These are phyloP conservation scores for Metschnikowia continentalis DNA, from an alignment of 805 yeast genomes.

Conservation along the genomic window DNA sequence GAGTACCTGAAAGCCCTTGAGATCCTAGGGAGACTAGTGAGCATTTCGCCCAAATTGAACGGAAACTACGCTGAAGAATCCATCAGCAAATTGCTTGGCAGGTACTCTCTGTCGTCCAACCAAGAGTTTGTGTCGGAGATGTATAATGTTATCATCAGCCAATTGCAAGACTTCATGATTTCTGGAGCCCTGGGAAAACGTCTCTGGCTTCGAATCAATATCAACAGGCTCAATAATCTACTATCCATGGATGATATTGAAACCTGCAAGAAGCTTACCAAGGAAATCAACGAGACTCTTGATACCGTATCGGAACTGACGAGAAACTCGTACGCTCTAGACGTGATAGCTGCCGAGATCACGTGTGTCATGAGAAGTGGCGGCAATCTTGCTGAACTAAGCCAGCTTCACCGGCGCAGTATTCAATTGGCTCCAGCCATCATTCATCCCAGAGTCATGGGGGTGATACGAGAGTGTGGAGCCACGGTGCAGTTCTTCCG, in stretches of 20 bases:
- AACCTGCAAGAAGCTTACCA: slow-evolving; percentile 32
- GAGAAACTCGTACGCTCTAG: slow-evolving; percentile 48
- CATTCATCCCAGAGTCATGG: slow-evolving; percentile 72
- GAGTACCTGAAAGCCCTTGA: slow-evolving; percentile 22
- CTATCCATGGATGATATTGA: slow-evolving; percentile 27
- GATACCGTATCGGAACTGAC: slow-evolving; percentile 41
- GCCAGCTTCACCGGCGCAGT: slow-evolving; percentile 45
- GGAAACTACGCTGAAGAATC: slow-evolving; percentile 39
- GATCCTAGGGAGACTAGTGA: slow-evolving; percentile 21
- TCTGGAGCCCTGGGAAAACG: slow-evolving; percentile 24
- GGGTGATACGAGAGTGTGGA: slow-evolving; percentile 72
- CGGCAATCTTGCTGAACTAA: slow-evolving; percentile 33
- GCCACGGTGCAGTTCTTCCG: slow-evolving; percentile 63
- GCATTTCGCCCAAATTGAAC: slow-evolving; percentile 24
- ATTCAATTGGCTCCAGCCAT: slow-evolving; percentile 51
- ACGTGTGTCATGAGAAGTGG: slow-evolving; percentile 41
- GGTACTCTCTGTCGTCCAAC: slow-evolving; percentile 28
- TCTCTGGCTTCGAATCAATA: slow-evolving; percentile 44
- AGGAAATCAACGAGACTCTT: slow-evolving; percentile 35
- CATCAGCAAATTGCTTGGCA: slow-evolving; percentile 30
- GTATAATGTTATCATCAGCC: slow-evolving; percentile 29
- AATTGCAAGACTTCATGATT: slow-evolving; percentile 18
- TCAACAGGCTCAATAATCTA: slow-evolving; percentile 40
- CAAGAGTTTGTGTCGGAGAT: slow-evolving; percentile 26
- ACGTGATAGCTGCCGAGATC: slow-evolving; percentile 64